Evolutionary conservation across 805 yeast species (phyloP).

Genomic region (Hyphopichia homilentoma): DNA sequence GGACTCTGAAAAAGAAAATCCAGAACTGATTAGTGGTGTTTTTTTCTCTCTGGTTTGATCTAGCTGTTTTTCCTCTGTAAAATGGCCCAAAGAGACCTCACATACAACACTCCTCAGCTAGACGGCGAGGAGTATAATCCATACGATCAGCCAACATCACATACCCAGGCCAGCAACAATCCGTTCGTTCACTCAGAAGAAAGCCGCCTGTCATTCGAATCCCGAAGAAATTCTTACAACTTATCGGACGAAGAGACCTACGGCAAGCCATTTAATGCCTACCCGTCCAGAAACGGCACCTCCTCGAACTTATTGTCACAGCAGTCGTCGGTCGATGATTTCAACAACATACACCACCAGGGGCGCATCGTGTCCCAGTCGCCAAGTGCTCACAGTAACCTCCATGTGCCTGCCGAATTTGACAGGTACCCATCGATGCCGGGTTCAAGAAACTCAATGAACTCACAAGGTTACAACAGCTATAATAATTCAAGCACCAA

Average conservation of each 20-base stretch:
- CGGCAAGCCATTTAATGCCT: slow-evolving; percentile 35
- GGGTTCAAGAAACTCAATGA: slow-evolving; percentile 43
- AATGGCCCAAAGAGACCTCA: slow-evolving; percentile 27
- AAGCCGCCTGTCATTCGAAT: slow-evolving; percentile 5
- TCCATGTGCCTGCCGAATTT: slow-evolving; percentile 50
- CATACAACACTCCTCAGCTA: slow-evolving; percentile 20
- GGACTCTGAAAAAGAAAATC: too few species aligned
- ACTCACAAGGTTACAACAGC: slow-evolving; percentile 13
- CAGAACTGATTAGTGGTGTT: too few species aligned
- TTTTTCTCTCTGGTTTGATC: too few species aligned
- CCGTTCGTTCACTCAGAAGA: slow-evolving; percentile 7
- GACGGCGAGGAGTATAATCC: slow-evolving; percentile 8
- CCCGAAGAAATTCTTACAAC: slow-evolving; percentile 14
- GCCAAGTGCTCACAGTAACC: slow-evolving; percentile 10
- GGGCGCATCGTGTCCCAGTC: background rate
- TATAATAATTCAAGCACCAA: background rate
- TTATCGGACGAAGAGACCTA: slow-evolving; percentile 13
- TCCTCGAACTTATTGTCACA: slow-evolving; percentile 30
- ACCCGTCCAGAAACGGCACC: slow-evolving; percentile 32
- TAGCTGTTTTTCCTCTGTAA: too few species aligned
- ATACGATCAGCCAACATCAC: slow-evolving; percentile 5
- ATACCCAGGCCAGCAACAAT: background rate
- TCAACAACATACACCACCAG: background rate
- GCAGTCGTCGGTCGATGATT: slow-evolving; percentile 8
- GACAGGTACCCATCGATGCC: slow-evolving; percentile 67